Percentiles rank a stretch among this genome's conserved stretches.
These are phyloP conservation scores for Fennellomyces sp. DNA, from an alignment of 371 early-diverging fungal species.

Conservation along the genomic window DNA sequence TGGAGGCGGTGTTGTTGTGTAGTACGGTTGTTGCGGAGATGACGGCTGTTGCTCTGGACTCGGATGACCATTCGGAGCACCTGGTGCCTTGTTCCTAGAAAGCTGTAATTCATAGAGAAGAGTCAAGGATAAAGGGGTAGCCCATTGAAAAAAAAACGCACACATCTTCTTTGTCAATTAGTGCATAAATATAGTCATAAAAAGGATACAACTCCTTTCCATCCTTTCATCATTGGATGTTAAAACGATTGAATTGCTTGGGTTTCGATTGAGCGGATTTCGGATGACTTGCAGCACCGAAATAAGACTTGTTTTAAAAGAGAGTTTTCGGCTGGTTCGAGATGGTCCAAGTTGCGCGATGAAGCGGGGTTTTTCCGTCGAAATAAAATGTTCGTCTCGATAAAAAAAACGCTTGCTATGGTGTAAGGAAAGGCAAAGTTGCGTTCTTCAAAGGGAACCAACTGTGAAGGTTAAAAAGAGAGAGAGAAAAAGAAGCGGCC, in stretches of 20 bases:
- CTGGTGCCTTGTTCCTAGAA: conserved; percentile 13
- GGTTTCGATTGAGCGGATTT: neutral
- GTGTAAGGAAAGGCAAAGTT: too few relatives aligned
- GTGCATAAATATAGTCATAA: neutral
- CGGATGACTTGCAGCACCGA: too few relatives aligned
- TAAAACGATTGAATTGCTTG: neutral
- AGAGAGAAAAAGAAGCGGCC: neutral
- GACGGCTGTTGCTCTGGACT: conserved; percentile 3
- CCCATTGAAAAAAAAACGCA: too few relatives aligned
- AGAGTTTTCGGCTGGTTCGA: neutral
- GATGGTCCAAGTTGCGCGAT: neutral
- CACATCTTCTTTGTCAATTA: neutral
- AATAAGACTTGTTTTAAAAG: too few relatives aligned
- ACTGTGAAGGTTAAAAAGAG: neutral
- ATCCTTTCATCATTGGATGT: conserved; percentile 17
- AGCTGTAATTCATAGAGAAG: conserved; percentile 1
- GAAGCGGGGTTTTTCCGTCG: too few relatives aligned
- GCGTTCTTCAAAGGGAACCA: too few relatives aligned
- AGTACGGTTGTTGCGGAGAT: conserved; percentile 9
- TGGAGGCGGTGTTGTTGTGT: conserved; percentile 7
- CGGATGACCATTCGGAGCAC: neutral
- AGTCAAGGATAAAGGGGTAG: neutral
- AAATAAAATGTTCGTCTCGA: too few relatives aligned
- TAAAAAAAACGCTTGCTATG: too few relatives aligned
- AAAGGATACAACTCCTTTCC: conserved; percentile 22